Evolutionary conservation across 169 alveolate species (phyloP).

Genomic region (Plasmodium chabaudi): DNA sequence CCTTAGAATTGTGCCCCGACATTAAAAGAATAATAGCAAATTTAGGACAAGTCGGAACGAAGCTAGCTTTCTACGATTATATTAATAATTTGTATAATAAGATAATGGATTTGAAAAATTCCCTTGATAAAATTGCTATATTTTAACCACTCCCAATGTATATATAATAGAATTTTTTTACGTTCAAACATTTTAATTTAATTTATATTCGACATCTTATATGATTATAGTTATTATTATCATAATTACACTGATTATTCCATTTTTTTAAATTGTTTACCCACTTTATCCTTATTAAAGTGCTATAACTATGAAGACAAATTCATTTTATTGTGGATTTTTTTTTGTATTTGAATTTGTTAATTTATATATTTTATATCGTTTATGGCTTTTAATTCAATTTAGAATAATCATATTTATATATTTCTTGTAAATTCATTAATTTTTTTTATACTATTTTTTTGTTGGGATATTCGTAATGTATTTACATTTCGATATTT

Average conservation of each 20-base stretch:
- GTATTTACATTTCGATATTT: no score
- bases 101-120: slow-evolving; percentile 46
- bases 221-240: background rate
- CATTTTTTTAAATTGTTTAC: background rate
- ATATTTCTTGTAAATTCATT: no score
- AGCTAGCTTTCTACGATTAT: slow-evolving; percentile 22
- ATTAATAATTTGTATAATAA: slow-evolving; percentile 51
- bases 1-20: slow-evolving; percentile 56
- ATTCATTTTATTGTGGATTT: background rate
- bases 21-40: slow-evolving; percentile 40
- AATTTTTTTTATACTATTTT: no score
- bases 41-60: slow-evolving; percentile 46
- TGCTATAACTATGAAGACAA: background rate
- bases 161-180: background rate
- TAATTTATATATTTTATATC: no score
- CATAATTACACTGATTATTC: background rate
- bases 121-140: slow-evolving; percentile 36
- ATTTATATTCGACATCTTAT: slow-evolving; percentile 6
- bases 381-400: no score
- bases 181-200: slow-evolving; percentile 34
- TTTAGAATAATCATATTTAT: no score
- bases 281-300: background rate
- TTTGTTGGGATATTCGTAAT: no score
- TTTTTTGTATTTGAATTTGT: background rate
- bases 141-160: background rate